These are phyloP conservation scores for Diatrype stigma DNA, from an alignment of 2,329 filamentous ascomycete genomes.

Conservation along the genomic window DNA sequence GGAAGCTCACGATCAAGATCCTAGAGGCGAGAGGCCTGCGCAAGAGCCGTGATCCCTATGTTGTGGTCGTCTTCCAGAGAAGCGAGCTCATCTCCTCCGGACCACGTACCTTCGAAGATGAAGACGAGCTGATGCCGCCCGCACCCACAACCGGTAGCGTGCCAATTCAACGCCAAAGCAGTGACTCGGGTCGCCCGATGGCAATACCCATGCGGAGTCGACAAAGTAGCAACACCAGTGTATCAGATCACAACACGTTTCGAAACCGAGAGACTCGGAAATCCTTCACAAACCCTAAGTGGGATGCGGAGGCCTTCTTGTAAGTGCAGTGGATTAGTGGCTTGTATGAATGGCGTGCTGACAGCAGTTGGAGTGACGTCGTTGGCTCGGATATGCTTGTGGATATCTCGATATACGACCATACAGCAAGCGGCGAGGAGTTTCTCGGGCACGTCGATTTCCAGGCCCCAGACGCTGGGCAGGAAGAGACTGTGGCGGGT, in stretches of 20 bases:
- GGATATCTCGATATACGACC: constrained; percentile 91
- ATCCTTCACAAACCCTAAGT: constrained; percentile 78
- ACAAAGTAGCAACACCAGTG: constrained; percentile 92
- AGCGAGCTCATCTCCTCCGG: constrained; percentile 94
- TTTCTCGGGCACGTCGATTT: constrained; percentile 90
- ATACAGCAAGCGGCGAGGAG: constrained; percentile 71
- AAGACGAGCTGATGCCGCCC: constrained; percentile 49
- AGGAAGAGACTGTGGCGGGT: constrained; percentile 67
- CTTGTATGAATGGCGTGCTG: constrained; percentile 4
- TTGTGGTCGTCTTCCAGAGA: constrained; percentile 93
- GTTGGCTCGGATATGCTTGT: constrained; percentile 87
- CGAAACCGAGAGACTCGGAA: constrained; percentile 49
- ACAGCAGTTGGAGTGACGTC: constrained; percentile 66
- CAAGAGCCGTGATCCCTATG: constrained; percentile 84
- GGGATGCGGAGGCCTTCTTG: constrained; percentile 96
- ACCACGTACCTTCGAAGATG: constrained; percentile 60
- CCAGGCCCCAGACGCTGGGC: constrained; percentile 60
- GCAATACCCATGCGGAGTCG: constrained; percentile 96
- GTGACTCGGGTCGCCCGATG: constrained; percentile 80
- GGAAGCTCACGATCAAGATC: constrained; percentile 87
- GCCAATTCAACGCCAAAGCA: constrained; percentile 66
- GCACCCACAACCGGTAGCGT: constrained; percentile 52
- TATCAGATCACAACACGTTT: constrained; percentile 60
- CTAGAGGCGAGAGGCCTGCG: constrained; percentile 77
- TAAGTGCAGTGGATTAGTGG: constrained; percentile 46